A percentile compares a stretch with the other conserved stretches of the same genome.
phyloP scores from a whole-genome alignment of 2,329 filamentous ascomycete species.

The Sclerotinia nivalis region DNA sequence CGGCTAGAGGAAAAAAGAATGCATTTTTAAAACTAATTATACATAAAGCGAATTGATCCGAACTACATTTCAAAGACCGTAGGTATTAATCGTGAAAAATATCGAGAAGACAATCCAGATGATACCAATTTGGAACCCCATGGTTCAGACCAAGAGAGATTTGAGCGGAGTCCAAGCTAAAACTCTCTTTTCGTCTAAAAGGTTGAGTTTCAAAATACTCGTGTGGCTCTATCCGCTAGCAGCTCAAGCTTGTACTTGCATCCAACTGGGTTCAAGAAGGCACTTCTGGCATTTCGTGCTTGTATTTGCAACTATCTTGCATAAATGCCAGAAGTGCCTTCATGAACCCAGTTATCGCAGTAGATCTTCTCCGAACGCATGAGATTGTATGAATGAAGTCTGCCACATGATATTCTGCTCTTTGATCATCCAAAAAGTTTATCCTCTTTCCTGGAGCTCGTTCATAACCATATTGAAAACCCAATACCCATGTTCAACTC shows the following conservation, averaged over 20 bases:
- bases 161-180: constrained; percentile 55
- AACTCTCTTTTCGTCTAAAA: constrained; percentile 44
- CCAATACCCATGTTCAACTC: too few species aligned
- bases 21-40: neutral
- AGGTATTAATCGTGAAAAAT: neutral
- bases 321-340: constrained; percentile 81
- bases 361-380: constrained; percentile 61
- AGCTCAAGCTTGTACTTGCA: constrained; percentile 91
- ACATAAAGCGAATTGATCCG: neutral
- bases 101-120: neutral
- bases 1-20: neutral
- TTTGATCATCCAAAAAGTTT: neutral
- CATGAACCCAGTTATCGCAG: constrained; percentile 87
- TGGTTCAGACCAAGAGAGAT: constrained; percentile 33
- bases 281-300: constrained; percentile 77
- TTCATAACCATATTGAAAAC: too few species aligned
- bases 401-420: neutral
- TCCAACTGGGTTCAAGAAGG: constrained; percentile 60
- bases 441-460: too few species aligned
- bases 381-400: too few species aligned
- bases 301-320: constrained; percentile 84
- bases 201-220: constrained; percentile 47
- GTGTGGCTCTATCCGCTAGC: constrained; percentile 66
- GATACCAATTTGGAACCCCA: neutral
- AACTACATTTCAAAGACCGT: neutral